Conservation (phyloP, 305 asterid species). For the Plantago coronopus region DNA sequence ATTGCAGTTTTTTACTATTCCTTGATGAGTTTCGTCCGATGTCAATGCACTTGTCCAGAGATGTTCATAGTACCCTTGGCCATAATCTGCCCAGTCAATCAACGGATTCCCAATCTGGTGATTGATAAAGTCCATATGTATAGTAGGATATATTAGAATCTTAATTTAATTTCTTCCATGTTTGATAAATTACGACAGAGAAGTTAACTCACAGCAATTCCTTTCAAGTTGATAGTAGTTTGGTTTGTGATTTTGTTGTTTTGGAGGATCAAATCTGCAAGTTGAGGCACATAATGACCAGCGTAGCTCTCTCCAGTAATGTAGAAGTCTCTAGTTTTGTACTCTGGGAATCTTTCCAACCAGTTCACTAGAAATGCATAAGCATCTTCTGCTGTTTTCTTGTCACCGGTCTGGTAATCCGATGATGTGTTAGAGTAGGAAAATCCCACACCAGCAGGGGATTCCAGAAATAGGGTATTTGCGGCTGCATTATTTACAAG, state of each 20-base stretch:
- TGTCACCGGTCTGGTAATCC: conserved; percentile 43
- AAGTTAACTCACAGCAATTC: conserved; percentile 47
- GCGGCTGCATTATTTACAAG: conserved; percentile 44
- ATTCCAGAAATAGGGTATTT: conserved; percentile 52
- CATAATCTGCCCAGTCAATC: conserved; percentile 19
- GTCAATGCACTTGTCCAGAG: conserved; percentile 40
- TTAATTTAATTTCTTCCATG: too few species aligned
- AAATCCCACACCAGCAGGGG: conserved; percentile 75
- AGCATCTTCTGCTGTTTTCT: conserved; percentile 40
- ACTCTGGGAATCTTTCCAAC: conserved; percentile 61
- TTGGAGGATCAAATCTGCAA: conserved; percentile 40
- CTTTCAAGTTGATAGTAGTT: conserved; percentile 47
- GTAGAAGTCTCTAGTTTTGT: conserved; percentile 41
- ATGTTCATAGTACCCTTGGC: conserved; percentile 31
- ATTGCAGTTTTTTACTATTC: conserved; percentile 6
- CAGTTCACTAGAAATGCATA: conserved; percentile 48
- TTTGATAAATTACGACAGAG: too few species aligned
- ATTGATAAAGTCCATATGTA: not conserved
- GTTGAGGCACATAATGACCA: conserved; percentile 62
- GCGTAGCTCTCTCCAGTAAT: conserved; percentile 58
- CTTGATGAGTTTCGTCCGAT: conserved; percentile 36
- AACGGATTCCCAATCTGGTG: conserved; percentile 53
- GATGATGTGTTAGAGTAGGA: conserved; percentile 52
- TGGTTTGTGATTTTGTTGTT: conserved; percentile 46
- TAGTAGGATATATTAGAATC: too few species aligned